Evolutionary conservation across 805 yeast genomes (phyloP).

Genomic region (Alloascoidea africana): DNA sequence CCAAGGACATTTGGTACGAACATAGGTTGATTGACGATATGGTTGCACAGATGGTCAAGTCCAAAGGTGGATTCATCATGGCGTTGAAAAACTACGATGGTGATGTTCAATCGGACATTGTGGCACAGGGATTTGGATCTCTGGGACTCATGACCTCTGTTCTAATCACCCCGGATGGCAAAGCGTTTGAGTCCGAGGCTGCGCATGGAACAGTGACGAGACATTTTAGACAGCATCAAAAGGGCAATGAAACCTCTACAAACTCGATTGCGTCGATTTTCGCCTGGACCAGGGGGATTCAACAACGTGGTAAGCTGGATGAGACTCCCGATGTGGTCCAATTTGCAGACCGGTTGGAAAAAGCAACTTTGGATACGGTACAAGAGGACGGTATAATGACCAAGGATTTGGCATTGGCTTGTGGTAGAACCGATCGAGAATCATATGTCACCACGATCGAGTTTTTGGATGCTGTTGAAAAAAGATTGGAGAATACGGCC

Average conservation of each 20-base stretch:
- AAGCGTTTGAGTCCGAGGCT: slow-evolving; percentile 91
- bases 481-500: slow-evolving; percentile 32
- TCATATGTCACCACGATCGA: slow-evolving; percentile 85
- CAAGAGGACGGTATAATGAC: slow-evolving; percentile 81
- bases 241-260: slow-evolving; percentile 93
- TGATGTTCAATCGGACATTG: slow-evolving; percentile 92
- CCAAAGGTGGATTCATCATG: slow-evolving; percentile 86
- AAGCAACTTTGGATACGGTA: slow-evolving; percentile 79
- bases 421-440: slow-evolving; percentile 73
- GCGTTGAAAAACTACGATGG: slow-evolving; percentile 98
- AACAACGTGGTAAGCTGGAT: slow-evolving; percentile 86
- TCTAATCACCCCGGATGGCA: slow-evolving; percentile 93
- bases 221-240: slow-evolving; percentile 91
- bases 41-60: slow-evolving; percentile 98
- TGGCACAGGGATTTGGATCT: slow-evolving; percentile 97
- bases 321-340: slow-evolving; percentile 69
- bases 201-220: slow-evolving; percentile 99
- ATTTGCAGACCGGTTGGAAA: slow-evolving; percentile 69
- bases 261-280: slow-evolving; percentile 94
- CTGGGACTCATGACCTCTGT: slow-evolving; percentile 95
- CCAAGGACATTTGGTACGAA: slow-evolving; percentile 84
- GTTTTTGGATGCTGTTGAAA: slow-evolving; percentile 70
- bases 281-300: slow-evolving; percentile 92
- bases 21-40: slow-evolving; percentile 94
- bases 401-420: slow-evolving; percentile 84